Evolutionary conservation across 1,284 basidiomycete species (phyloP).

Genomic region (Polyporus tsugae): DNA sequence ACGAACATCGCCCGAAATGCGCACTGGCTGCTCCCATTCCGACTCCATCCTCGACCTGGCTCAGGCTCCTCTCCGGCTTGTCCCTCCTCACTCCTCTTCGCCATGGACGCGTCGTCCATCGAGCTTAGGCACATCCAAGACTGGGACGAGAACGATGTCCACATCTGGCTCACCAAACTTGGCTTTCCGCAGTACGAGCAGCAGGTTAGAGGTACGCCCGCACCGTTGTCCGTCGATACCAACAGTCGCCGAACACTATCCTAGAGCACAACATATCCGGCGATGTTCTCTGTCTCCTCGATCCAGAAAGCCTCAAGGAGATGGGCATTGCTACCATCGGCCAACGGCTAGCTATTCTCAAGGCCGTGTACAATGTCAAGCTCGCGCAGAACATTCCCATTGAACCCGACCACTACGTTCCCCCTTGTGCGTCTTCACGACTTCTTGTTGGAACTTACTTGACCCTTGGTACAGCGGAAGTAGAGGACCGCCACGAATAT

Average conservation of each 20-base stretch:
- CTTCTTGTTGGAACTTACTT: slow-evolving; percentile 10
- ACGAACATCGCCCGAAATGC: slow-evolving; percentile 17
- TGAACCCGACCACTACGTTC: slow-evolving; percentile 88
- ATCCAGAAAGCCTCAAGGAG: slow-evolving; percentile 83
- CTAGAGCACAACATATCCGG: slow-evolving; percentile 89
- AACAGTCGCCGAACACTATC: slow-evolving; percentile 22
- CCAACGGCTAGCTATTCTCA: slow-evolving; percentile 88
- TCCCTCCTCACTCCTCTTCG: slow-evolving; percentile 24
- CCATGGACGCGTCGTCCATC: slow-evolving; percentile 47
- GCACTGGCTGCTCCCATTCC: slow-evolving; percentile 31
- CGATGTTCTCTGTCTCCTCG: slow-evolving; percentile 85
- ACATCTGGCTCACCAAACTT: slow-evolving; percentile 75
- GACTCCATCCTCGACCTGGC: slow-evolving; percentile 28
- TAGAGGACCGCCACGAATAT: slow-evolving; percentile 65
- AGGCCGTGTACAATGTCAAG: slow-evolving; percentile 90
- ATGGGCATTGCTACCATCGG: slow-evolving; percentile 88
- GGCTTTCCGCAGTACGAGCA: slow-evolving; percentile 86
- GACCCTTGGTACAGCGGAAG: slow-evolving; percentile 61
- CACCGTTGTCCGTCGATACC: slow-evolving; percentile 26
- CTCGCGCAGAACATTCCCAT: slow-evolving; percentile 84
- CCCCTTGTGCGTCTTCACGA: slow-evolving; percentile 74
- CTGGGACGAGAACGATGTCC: slow-evolving; percentile 87
- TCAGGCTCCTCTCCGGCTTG: slow-evolving; percentile 22
- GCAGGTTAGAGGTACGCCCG: slow-evolving; percentile 67
- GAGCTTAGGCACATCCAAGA: slow-evolving; percentile 64